Evolutionary conservation across 306 rosid genomes (phyloP), one percentile per base, ranked within the genome.

Genomic region (Quercus alba): DNA sequence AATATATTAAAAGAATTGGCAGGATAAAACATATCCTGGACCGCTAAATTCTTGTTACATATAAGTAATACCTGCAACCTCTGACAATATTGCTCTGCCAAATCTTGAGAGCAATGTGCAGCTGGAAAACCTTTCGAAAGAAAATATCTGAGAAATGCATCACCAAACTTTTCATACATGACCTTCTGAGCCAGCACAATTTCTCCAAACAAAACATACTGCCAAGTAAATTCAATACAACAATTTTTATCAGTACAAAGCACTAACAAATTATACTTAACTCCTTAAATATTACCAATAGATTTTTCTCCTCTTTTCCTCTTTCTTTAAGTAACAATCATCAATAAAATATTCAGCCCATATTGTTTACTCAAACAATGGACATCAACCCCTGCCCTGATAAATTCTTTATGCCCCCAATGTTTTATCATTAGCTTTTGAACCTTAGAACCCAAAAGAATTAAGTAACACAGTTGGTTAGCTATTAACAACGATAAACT

Each of bases 101-200:
- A 73, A 82, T 90, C 96, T 79, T 82, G 92, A 1, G 99, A 84
- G 86, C 97, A 90, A 81, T 86, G 98, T 68, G 97, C 93, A 78
- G 90, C 82, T 76, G 91, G 84, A 58, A 95, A 83, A 72, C 91
- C 96, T 75, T 84, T 89, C 1, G 89, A 84, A 62, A 80, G 85
- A 54, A 89, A 83, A 25, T 85, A 85, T 23, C 83, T 79, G 18
- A 89, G 83, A 67, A 95, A 95, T 74, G 91, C 98, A 84, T 95
- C 86, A 49, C 99, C 98, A 19, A 95, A 93, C 64, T 88, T 90
- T 86, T 95, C 99, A 73, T 90, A 93, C 97, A 95, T 93, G 83
- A 95, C 93, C 94, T 90, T 95, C 85, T 93, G 99, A 72, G 97
- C 99, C 81, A 88, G 66, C 78, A 95, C 99, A 77, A 95, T 93